These are phyloP conservation scores for Silene coronaria DNA, from an alignment of 179 eudicot species.

Conservation along the genomic window DNA sequence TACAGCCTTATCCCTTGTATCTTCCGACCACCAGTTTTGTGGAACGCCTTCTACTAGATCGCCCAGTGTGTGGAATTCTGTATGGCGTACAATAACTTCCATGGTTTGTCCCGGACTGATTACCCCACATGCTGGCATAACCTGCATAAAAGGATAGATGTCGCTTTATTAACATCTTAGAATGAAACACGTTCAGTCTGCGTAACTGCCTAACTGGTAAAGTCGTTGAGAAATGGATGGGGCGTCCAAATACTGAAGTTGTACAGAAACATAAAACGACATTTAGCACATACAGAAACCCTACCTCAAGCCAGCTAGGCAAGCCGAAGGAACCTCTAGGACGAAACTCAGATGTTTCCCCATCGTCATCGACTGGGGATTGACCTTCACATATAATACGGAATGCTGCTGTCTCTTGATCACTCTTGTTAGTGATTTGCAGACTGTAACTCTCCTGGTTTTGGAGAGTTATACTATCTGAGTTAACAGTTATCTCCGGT, in stretches of 20 bases:
- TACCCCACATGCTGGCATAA: slow-evolving; percentile 70
- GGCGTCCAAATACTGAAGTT: neutral
- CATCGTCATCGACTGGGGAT: slow-evolving; percentile 39
- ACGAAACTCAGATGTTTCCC: slow-evolving; percentile 39
- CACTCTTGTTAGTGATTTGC: slow-evolving; percentile 54
- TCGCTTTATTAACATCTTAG: neutral
- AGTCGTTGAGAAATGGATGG: neutral
- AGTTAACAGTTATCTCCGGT: slow-evolving; percentile 57
- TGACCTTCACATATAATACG: slow-evolving; percentile 67
- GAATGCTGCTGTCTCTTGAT: slow-evolving; percentile 43
- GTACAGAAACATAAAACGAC: neutral
- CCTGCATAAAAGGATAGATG: slow-evolving; percentile 37
- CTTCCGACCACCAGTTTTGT: slow-evolving; percentile 81
- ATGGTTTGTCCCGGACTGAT: slow-evolving; percentile 57
- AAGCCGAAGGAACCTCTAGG: slow-evolving; percentile 78
- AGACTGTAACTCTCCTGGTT: slow-evolving; percentile 57
- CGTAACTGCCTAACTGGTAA: neutral
- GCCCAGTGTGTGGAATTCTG: slow-evolving; percentile 58
- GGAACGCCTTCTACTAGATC: slow-evolving; percentile 63
- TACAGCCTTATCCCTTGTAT: slow-evolving; percentile 71
- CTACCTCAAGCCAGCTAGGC: slow-evolving; percentile 95
- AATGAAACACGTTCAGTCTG: neutral
- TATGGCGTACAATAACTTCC: slow-evolving; percentile 60
- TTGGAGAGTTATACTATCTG: slow-evolving; percentile 51
- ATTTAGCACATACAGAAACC: slow-evolving; percentile 6